Base-by-base conservation (phyloP, 139 green algal species). In the Picochlorum sp. region DNA sequence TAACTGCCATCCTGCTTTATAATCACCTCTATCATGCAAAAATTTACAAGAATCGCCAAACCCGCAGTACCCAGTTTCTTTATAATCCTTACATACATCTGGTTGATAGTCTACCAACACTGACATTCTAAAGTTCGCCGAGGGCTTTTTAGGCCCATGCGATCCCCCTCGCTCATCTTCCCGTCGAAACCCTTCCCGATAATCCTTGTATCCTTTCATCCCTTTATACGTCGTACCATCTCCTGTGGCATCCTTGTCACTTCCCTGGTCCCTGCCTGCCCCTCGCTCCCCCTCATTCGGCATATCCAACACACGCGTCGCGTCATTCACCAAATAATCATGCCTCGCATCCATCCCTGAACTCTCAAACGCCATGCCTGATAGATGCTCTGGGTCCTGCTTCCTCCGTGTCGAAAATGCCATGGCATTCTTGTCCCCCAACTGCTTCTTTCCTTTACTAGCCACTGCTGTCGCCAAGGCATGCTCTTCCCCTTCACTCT, bases 41-140 rank as follows among this genome's bases (percentile, higher is more conserved):
- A 99, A 99, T 76, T 99, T 99, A 82, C 94, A 99, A 21, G 84
- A 75, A 73, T 99, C 94, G 7, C 94, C 94, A 66, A 94, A 99
- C 3, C 88, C 92, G 73, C 90, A 96, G 70, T 89, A 96, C 4
- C 89, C 90, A 21, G 90, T 95, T 78, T 99, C 89, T 74, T 97
- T 96, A 82, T 97, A 97, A 74, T 98, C 92, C 75, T 99, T 98
- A 73, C 94, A 99, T 15, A 99, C 76, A 74, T 98, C 94, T 4
- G 94, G 94, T 73, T 98, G 87, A 74, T 98, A 99, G 77, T 98
- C 94, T 51, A 98, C 85, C 3, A 75, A 67, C 20, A 92, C 79
- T 2, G 81, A 86, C 51, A 70, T 83, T 23, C 88, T 77, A 37
- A 95, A 68, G 28, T 89, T 81, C 61, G 71, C 61, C 15, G 64